phyloP scores from a whole-genome alignment of 176 grass and related monocot genomes.

The Poa pratensis region DNA sequence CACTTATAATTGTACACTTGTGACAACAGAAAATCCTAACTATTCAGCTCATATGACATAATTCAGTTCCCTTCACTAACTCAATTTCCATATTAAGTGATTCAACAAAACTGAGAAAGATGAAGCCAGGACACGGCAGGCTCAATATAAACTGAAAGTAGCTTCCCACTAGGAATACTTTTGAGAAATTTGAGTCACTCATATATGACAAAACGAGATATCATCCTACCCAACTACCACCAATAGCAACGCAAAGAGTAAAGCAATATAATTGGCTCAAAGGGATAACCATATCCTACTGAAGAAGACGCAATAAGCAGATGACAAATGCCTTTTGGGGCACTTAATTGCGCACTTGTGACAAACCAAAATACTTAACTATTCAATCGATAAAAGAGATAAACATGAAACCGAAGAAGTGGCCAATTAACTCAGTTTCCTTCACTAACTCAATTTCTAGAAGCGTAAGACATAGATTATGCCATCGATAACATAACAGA shows the following conservation, averaged over 20 bases:
- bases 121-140: constrained; percentile 27
- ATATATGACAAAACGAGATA: constrained; percentile 36
- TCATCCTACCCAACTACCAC: constrained; percentile 32
- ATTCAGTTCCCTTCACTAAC: too few species aligned
- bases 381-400: not conserved
- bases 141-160: not conserved
- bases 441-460: constrained; percentile 38
- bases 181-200: not conserved
- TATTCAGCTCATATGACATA: too few species aligned
- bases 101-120: constrained; percentile 1
- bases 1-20: too few species aligned
- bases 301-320: constrained; percentile 25
- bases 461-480: constrained; percentile 32
- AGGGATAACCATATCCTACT: constrained; percentile 21
- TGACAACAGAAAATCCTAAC: too few species aligned
- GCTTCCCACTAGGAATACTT: not conserved
- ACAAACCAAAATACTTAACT: not conserved
- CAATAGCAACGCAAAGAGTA: constrained; percentile 12
- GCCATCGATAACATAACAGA: constrained; percentile 45
- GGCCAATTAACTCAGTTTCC: constrained; percentile 31
- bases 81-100: not conserved
- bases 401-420: not conserved
- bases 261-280: constrained; percentile 27
- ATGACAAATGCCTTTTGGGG: not conserved
- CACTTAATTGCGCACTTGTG: not conserved